These are phyloP conservation scores for Kappamyces sp. DNA, from an alignment of 192 early-diverging fungal species.

Conservation along the genomic window DNA sequence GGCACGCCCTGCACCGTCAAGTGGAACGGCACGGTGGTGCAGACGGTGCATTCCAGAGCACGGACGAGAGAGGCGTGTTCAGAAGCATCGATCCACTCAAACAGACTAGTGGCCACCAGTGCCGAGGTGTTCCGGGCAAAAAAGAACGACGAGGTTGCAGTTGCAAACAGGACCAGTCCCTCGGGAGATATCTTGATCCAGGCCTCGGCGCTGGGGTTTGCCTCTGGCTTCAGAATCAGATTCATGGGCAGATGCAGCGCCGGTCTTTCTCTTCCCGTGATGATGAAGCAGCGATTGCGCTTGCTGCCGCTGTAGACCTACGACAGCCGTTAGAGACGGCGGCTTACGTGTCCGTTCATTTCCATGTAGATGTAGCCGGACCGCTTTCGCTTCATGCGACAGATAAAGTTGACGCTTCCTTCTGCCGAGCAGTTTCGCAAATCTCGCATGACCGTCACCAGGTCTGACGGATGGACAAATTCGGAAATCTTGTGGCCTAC, in stretches of 20 bases:
- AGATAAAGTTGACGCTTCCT: constrained; percentile 50
- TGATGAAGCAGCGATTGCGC: constrained; percentile 61
- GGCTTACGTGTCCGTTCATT: constrained; percentile 49
- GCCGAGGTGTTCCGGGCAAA: constrained; percentile 19
- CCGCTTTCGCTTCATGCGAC: constrained; percentile 51
- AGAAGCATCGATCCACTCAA: neutral
- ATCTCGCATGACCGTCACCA: constrained; percentile 63
- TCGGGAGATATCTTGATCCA: constrained; percentile 58
- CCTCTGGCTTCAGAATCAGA: constrained; percentile 23
- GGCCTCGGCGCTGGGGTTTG: constrained; percentile 33
- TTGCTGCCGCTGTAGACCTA: constrained; percentile 22
- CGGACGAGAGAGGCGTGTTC: neutral
- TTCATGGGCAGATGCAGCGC: constrained; percentile 34
- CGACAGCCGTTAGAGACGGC: constrained; percentile 27
- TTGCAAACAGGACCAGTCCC: constrained; percentile 45
- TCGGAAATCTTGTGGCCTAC: constrained; percentile 50
- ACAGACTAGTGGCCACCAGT: neutral
- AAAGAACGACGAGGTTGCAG: constrained; percentile 5
- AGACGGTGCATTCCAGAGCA: neutral
- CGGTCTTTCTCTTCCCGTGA: constrained; percentile 49
- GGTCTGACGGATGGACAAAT: constrained; percentile 61
- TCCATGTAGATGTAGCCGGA: constrained; percentile 63
- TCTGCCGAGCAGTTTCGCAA: constrained; percentile 43
- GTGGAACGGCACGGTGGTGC: too few species aligned
- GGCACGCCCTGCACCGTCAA: too few species aligned